phyloP scores from a whole-genome alignment of 2,329 filamentous ascomycete species.

The Trichophyton equinum region DNA sequence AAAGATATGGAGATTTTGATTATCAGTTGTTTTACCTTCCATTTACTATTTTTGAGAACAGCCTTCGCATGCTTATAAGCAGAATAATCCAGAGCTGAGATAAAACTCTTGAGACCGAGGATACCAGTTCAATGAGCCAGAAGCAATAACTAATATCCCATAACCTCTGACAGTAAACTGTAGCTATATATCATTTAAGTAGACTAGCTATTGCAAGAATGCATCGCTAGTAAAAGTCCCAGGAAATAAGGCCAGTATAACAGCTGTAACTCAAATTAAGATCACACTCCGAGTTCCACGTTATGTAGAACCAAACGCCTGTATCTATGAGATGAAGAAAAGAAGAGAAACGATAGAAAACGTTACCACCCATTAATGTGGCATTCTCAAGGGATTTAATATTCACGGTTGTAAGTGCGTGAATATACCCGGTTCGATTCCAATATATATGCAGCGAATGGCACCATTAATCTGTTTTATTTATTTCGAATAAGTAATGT shows the following conservation, averaged over 20 bases:
- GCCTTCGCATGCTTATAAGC: too few species aligned
- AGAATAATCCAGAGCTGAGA: too few species aligned
- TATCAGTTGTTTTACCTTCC: too few species aligned
- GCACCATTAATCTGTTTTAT: slow-evolving; percentile 21
- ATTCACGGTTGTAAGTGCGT: background rate
- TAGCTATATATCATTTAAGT: background rate
- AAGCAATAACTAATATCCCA: too few species aligned
- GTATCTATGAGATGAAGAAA: background rate
- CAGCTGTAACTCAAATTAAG: background rate
- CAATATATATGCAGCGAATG: background rate
- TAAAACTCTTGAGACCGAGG: too few species aligned
- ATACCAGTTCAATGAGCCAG: too few species aligned
- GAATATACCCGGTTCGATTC: background rate
- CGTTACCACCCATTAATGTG: background rate
- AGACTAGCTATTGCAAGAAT: background rate
- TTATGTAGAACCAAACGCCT: background rate
- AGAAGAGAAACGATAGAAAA: background rate
- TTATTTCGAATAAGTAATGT: slow-evolving; percentile 81
- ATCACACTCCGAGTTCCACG: background rate
- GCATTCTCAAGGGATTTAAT: too few species aligned
- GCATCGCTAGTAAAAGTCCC: background rate
- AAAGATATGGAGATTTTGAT: too few species aligned
- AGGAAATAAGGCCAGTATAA: background rate
- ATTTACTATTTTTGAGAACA: too few species aligned
- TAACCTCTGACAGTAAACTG: background rate